phyloP scores from a whole-genome alignment of 192 early-diverging fungal genomes.

The Coemansia sp. region DNA sequence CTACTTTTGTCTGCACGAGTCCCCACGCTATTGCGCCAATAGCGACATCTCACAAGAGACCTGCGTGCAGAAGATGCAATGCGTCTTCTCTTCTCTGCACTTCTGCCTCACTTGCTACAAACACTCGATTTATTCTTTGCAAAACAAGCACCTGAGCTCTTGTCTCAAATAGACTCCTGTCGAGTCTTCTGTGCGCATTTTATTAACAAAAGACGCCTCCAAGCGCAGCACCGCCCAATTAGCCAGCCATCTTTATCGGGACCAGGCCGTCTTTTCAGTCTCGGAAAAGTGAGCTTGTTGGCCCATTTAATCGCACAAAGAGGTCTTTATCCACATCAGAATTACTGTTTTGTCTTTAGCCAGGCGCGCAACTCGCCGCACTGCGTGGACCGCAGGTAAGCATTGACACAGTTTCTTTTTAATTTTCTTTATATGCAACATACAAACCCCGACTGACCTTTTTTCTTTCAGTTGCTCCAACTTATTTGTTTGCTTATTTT shows the following conservation, averaged over 20 bases:
- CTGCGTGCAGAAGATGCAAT: neutral
- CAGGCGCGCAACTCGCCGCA: neutral
- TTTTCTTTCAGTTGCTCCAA: neutral
- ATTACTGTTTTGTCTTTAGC: neutral
- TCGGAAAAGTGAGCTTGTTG: neutral
- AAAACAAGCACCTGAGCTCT: neutral
- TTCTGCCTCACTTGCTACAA: neutral
- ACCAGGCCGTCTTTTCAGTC: neutral
- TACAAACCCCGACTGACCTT: neutral
- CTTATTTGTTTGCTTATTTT: neutral
- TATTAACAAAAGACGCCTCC: neutral
- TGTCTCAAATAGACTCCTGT: too few species aligned
- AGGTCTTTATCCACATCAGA: neutral
- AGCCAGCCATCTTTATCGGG: neutral
- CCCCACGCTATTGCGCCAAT: neutral
- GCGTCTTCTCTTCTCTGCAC: neutral
- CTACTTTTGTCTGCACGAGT: too few species aligned
- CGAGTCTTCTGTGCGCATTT: neutral
- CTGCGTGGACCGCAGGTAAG: conserved; percentile 1
- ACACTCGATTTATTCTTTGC: neutral
- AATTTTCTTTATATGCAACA: neutral
- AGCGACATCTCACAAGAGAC: neutral
- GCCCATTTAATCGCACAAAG: conserved; percentile 1
- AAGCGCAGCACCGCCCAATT: neutral
- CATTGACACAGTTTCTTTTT: neutral